Base-by-base conservation (phyloP, 2,329 filamentous ascomycete genomes). In the Incumbomyces lentus region DNA sequence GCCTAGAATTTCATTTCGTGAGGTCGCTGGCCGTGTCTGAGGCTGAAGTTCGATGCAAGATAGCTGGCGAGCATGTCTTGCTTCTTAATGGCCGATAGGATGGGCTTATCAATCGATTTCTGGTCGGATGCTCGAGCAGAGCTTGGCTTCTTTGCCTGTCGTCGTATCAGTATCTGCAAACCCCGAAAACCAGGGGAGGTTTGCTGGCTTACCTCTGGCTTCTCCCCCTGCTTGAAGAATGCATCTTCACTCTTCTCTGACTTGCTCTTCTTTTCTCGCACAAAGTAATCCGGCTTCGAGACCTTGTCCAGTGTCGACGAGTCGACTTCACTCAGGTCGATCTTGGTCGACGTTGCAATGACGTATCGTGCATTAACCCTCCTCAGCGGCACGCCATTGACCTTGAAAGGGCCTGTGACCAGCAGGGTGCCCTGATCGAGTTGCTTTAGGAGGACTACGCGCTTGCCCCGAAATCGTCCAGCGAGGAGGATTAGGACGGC, bases 221-320 rank as follows among this genome's bases (percentile, higher is more conserved):
- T 94, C 83, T 95, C 89, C 72, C 89, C 78, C 80, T 95, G 88
- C 82, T 92, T 89, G 84, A 96, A 95, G 82, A 98, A 98, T 70
- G 89, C 86, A 70, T 95, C 90, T 81, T 98, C 90, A 64, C 83
- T 82, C 64, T 86, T 84, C 85, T 95, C 95, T 78, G 95, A 87
- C 74, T 88, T 81, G 64, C 76, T 69, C 62, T 72, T 75, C 82
- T 95, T 95, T 72, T 96, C 92, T 68, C 84, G 84, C 67, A 86
- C 84, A 79, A 98, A 98, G 85, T 98, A 98, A 73, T 86, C 86
- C 70, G 78, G 66, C 73, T 86, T 81, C 66, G 84, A 79, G 60
- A 92, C 81, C 84, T 96, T 98, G 70, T 84, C 83, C 65, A 84
- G 64, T 50, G 73, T 70, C 62, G 68, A 66, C 58, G 68, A 64